Evolutionary conservation across 2,329 filamentous ascomycete species (phyloP).

Genomic region (Claviceps humidiphila): DNA sequence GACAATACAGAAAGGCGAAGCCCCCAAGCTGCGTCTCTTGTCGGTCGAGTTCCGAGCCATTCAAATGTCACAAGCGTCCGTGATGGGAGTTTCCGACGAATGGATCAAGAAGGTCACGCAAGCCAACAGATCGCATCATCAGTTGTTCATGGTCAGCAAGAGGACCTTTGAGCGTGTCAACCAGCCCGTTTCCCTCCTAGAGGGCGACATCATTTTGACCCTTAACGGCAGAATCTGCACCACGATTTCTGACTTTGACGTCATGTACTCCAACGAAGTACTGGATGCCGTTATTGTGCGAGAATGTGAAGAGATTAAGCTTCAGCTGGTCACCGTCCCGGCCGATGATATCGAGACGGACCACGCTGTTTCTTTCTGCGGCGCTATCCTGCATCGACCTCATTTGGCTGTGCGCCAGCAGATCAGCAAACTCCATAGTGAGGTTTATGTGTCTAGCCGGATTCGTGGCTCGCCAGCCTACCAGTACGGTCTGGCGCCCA

Average conservation of each 20-base stretch:
- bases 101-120: conserved; percentile 87
- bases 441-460: conserved; percentile 87
- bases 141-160: conserved; percentile 97
- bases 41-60: conserved; percentile 92
- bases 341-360: conserved; percentile 88
- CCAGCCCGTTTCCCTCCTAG: conserved; percentile 49
- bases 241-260: conserved; percentile 78
- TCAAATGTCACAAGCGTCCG: conserved; percentile 89
- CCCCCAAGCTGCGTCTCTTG: conserved; percentile 75
- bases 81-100: conserved; percentile 92
- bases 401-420: conserved; percentile 96
- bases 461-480: conserved; percentile 73
- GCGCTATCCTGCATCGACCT: conserved; percentile 80
- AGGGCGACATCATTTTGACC: conserved; percentile 86
- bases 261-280: conserved; percentile 84
- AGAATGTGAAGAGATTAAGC: conserved; percentile 62
- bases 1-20: conserved; percentile 67
- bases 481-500: conserved; percentile 84
- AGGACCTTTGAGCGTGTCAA: conserved; percentile 51
- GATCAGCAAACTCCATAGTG: conserved; percentile 89
- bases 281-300: conserved; percentile 80
- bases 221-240: conserved; percentile 89
- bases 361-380: conserved; percentile 86
- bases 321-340: conserved; percentile 72
- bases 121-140: conserved; percentile 83